Evolutionary conservation across 495 filamentous ascomycete genomes (phyloP).

Genomic region (Penicillium paradoxum): DNA sequence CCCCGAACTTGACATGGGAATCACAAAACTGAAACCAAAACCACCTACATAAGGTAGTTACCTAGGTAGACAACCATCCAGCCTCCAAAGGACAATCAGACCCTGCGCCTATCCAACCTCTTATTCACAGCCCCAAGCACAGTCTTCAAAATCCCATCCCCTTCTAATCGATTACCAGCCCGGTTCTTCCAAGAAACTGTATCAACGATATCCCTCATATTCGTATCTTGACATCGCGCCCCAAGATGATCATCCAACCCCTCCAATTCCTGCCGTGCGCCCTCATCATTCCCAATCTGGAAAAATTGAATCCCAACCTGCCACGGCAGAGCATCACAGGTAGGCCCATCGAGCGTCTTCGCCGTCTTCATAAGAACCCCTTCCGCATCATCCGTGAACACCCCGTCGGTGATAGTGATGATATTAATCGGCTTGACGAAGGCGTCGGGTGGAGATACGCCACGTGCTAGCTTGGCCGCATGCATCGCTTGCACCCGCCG

Average conservation of each 20-base stretch:
- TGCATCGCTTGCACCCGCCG: slow-evolving; percentile 35
- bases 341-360: slow-evolving; percentile 56
- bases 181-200: slow-evolving; percentile 68
- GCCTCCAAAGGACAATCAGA: no score
- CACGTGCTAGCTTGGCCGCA: slow-evolving; percentile 38
- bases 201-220: slow-evolving; percentile 86
- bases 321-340: slow-evolving; percentile 65
- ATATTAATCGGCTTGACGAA: slow-evolving; percentile 80
- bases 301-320: slow-evolving; percentile 97
- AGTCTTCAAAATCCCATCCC: slow-evolving; percentile 74
- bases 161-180: slow-evolving; percentile 43
- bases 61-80: no score
- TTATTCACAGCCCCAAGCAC: slow-evolving; percentile 72
- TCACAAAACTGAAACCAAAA: no score
- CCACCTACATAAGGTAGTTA: no score
- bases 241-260: slow-evolving; percentile 75
- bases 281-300: slow-evolving; percentile 76
- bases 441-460: background rate
- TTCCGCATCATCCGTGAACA: slow-evolving; percentile 77
- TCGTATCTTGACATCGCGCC: slow-evolving; percentile 40
- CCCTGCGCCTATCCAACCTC: slow-evolving; percentile 27
- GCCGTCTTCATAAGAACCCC: slow-evolving; percentile 62
- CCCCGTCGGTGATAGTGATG: slow-evolving; percentile 90
- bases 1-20: no score
- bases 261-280: slow-evolving; percentile 58